Evolutionary conservation across 768 basidiomycete species (phyloP), one percentile per base, ranked within the genome.

Genomic region (Myochromella boudieri): DNA sequence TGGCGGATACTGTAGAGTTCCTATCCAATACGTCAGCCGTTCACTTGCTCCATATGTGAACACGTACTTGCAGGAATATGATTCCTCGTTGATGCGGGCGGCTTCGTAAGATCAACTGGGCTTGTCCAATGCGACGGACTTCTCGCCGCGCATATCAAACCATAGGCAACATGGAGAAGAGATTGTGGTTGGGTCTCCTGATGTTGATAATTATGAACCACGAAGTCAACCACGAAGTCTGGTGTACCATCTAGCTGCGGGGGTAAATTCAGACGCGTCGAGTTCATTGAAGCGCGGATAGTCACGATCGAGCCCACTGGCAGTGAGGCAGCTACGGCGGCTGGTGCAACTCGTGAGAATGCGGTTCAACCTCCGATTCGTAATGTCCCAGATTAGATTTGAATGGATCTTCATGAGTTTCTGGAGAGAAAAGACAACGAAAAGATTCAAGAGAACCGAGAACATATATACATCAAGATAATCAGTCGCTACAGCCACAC

Each of bases 191-290:
- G 42, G 15, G 37, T 43, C 17, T 9, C 33, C n/a, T 27, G 28
- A 7, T 20, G 32, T 18, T 22, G 15, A n/a, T 48, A 53, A 28
- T 48, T 48, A 31, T 53, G 51, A 33, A 53, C 43, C 6, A 44
- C 15, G 27, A 53, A 48, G 15, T 48, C 42, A n/a, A n/a, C n/a
- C n/a, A n/a, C n/a, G n/a, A n/a, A n/a, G n/a, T n/a, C n/a, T 12
- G 43, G 14, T 1, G 22, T 31, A 28, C 26, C 28, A 12, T 39
- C 47, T 28, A 15, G 28, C 6, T 17, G 18, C 14, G 26, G 15
- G 17, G n/a, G n/a, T n/a, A n/a, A n/a, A n/a, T 37, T 45, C 33
- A 22, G 15, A 11, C 1, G 18, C 3, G 17, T 3, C 4, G 26
- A 29, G 27, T 29, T 18, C 27, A 29, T 18, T 7, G 14, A 6